Evolutionary conservation across 202 grass and related monocot genomes (phyloP).

Genomic region (Setaria viridis): DNA sequence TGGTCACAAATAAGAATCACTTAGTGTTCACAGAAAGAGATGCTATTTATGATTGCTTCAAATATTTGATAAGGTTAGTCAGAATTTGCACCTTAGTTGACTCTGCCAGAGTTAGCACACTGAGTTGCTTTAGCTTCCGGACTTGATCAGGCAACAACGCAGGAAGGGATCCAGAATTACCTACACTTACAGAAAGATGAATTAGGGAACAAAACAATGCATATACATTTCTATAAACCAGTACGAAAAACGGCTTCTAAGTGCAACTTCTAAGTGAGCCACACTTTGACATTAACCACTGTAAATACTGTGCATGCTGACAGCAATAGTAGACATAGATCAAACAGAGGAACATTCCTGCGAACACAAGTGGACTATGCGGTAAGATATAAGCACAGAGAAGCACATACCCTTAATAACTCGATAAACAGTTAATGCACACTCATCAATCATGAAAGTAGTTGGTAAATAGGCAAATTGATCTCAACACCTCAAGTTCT

Average conservation of each 20-base stretch:
- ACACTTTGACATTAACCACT: not conserved
- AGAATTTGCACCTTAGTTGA: conserved; percentile 77
- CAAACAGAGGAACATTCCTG: not conserved
- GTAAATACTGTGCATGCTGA: not conserved
- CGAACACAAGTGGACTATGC: not conserved
- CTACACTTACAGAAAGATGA: conserved; percentile 40
- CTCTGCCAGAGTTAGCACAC: conserved; percentile 87
- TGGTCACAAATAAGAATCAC: conserved; percentile 6
- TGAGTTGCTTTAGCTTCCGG: conserved; percentile 96
- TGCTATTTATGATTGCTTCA: not conserved
- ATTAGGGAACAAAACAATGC: not conserved
- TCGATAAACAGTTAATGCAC: not conserved
- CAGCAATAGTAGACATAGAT: not conserved
- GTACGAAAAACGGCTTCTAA: not conserved
- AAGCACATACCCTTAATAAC: not conserved
- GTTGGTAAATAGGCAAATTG: not conserved
- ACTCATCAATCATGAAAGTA: conserved; percentile 8
- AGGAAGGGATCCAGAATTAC: conserved; percentile 79
- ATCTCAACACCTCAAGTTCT: not conserved
- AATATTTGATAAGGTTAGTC: conserved; percentile 3
- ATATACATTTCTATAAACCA: conserved; percentile 8
- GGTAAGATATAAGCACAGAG: not conserved
- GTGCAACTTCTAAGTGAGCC: not conserved
- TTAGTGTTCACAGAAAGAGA: not conserved
- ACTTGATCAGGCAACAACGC: conserved; percentile 82